Base-by-base conservation (phyloP, 306 rosid genomes). In the Gleditsia sinensis region DNA sequence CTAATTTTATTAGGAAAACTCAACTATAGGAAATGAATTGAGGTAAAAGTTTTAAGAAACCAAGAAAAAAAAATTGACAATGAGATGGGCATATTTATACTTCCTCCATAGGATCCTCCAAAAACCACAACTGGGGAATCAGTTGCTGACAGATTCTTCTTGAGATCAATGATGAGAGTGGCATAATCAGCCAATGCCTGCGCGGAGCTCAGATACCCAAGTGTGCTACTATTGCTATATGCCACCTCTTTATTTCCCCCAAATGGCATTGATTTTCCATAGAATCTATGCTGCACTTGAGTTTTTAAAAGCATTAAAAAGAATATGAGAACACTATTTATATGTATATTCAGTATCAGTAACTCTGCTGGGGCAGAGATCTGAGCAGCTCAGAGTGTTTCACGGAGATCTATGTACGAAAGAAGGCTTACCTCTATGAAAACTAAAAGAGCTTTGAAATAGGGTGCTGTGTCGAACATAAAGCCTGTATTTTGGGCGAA, bases 51-150 rank as follows among this genome's bases (percentile, higher is more conserved):
- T n/a, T n/a, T n/a, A n/a, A n/a, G n/a, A n/a, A n/a, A n/a, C n/a
- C n/a, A n/a, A n/a, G n/a, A n/a, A n/a, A n/a, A n/a, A n/a, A n/a
- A n/a, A n/a, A n/a, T n/a, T n/a, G n/a, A n/a, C n/a, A 53, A 23
- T 9, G 61, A 55, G 14, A 55, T 7, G 34, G 8, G 5, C 19
- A 16, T 14, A 32, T 33, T 30, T 13, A 37, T 88, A 87, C 97
- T 93, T 93, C 98, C 93, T 65, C 98, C 97, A 16, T 93, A 93
- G 76, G 98, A 93, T 58, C 98, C 98, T 59, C 96, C 98, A 25
- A 89, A 89, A 2, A 89, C 93, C 21, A 91, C 90, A 51, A 91
- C 96, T 20, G 98, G 93, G n/a, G 92, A 89, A 5, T 93, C 83
- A 7, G 30, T 36, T 19, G 92, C 92, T 49, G 89, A 63, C 48